A percentile compares a stretch with the other conserved stretches of the same genome.
Evolutionary conservation across 805 yeast genomes (phyloP).

Genomic region (Babjeviella inositovora): DNA sequence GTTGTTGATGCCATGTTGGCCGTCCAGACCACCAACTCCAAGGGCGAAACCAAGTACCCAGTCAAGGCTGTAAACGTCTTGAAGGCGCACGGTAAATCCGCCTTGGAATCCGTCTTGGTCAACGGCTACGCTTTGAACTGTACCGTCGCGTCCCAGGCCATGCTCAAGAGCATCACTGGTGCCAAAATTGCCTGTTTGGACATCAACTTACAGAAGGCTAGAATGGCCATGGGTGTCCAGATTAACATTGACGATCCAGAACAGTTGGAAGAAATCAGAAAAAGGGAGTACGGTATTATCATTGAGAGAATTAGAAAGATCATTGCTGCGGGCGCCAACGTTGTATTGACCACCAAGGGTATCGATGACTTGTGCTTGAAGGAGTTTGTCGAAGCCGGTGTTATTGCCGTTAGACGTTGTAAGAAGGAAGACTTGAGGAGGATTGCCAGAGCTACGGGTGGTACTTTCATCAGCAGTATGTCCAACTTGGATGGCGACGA

Average conservation of each 20-base stretch:
- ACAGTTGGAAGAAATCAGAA: constrained; percentile 82
- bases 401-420: constrained; percentile 94
- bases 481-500: constrained; percentile 95
- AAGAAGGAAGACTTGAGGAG: constrained; percentile 92
- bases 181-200: constrained; percentile 84
- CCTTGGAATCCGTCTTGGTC: constrained; percentile 72
- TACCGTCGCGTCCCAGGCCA: constrained; percentile 94
- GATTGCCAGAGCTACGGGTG: constrained; percentile 97
- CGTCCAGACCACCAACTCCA: constrained; percentile 75
- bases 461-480: constrained; percentile 72
- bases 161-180: constrained; percentile 53
- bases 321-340: constrained; percentile 82
- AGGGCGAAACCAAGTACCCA: constrained; percentile 86
- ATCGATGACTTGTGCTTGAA: constrained; percentile 86
- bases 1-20: constrained; percentile 94
- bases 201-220: constrained; percentile 85
- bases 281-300: constrained; percentile 76
- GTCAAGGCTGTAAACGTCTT: constrained; percentile 92
- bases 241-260: constrained; percentile 96
- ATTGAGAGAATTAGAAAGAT: constrained; percentile 73
- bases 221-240: constrained; percentile 97
- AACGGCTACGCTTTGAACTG: constrained; percentile 94
- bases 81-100: constrained; percentile 93
- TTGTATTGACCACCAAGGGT: constrained; percentile 85
- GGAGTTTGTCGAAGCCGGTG: constrained; percentile 81